Evolutionary conservation across 2,329 filamentous ascomycete species (phyloP).

Genomic region (Emergomyces pasteurianus): DNA sequence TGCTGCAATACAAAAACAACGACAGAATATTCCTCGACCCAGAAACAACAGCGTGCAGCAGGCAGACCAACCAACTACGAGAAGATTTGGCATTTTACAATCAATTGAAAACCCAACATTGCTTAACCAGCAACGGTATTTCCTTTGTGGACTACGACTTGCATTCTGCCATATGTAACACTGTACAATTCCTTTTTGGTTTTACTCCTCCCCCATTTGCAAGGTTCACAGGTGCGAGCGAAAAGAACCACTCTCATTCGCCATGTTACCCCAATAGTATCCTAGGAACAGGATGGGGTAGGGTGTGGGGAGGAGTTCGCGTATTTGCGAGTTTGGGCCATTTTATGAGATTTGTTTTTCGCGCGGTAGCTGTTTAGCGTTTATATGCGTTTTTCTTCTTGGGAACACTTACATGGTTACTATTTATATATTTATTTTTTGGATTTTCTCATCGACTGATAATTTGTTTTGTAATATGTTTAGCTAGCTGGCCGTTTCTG

Average conservation of each 20-base stretch:
- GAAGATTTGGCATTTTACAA: neutral
- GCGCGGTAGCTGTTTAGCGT: neutral
- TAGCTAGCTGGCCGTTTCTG: neutral
- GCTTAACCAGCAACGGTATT: neutral
- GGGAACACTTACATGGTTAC: neutral
- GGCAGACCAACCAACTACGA: neutral
- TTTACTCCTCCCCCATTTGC: neutral
- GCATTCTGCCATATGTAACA: neutral
- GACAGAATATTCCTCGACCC: neutral
- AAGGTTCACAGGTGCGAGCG: neutral
- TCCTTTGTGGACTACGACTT: neutral
- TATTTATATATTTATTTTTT: no score
- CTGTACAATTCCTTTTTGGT: neutral
- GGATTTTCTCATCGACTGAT: neutral
- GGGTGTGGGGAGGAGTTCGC: neutral
- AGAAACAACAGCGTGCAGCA: neutral
- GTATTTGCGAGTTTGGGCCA: neutral
- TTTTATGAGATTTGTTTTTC: neutral
- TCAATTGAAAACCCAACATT: neutral
- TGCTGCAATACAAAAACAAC: no score
- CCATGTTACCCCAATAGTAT: no score
- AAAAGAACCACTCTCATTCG: neutral
- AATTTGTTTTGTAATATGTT: slow-evolving; percentile 2
- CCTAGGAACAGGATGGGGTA: neutral
- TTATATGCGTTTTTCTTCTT: neutral